These are phyloP conservation scores for Kondoa subrosea DNA, from an alignment of 768 basidiomycete genomes.

Conservation along the genomic window DNA sequence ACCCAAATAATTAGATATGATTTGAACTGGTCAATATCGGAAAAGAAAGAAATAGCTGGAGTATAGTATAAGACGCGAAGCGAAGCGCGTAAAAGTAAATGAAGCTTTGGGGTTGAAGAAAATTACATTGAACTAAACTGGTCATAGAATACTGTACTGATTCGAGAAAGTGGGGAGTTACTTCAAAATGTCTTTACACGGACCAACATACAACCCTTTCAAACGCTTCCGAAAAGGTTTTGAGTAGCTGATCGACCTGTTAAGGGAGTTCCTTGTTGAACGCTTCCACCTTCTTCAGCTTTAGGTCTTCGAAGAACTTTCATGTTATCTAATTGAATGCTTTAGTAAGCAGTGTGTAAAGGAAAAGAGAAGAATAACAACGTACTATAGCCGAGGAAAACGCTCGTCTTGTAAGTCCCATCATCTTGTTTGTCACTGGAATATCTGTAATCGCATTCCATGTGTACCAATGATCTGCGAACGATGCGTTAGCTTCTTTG, in stretches of 20 bases:
- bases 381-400: background rate
- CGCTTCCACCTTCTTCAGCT: background rate
- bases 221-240: too few relatives aligned
- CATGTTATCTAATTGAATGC: background rate
- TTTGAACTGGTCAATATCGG: conserved; percentile 42
- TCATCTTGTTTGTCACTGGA: background rate
- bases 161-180: too few relatives aligned
- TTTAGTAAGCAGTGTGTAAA: background rate
- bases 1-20: conserved; percentile 39
- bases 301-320: background rate
- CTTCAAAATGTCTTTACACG: too few relatives aligned
- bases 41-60: background rate
- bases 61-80: background rate
- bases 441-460: background rate
- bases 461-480: conserved; percentile 1
- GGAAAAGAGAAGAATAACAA: background rate
- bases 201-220: too few relatives aligned
- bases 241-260: too few relatives aligned
- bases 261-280: too few relatives aligned
- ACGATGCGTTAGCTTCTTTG: background rate
- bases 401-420: background rate
- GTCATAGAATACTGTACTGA: background rate
- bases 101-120: background rate
- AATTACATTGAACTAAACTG: background rate
- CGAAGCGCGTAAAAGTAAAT: background rate